Evolutionary conservation across 371 early-diverging fungal species (phyloP), one percentile per base, ranked within the genome.

Genomic region (Funneliformis caledonium): DNA sequence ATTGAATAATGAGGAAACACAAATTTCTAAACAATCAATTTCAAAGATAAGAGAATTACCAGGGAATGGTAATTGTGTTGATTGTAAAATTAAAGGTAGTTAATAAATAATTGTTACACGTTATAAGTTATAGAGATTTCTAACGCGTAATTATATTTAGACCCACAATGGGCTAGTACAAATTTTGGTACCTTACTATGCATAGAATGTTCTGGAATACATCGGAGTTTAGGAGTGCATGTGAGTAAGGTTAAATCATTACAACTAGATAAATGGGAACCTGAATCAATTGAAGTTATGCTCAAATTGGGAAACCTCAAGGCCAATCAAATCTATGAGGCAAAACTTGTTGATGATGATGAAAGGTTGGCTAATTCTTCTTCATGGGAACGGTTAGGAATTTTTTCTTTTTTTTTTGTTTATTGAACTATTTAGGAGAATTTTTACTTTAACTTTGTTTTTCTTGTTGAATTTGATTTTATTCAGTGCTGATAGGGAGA

Each of bases 181-280:
- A 97, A 96, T 78, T 91, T 97, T 77, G 99, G 99, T 31, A 90
- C 94, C 7, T 89, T 98, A 64, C 85, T 99, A 60, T 99, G 99
- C 84, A 96, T 99, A 45, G 96, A 96, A 74, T 99, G 99, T 85
- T 97, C 98, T 26, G 98, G 99, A 31, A 92, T 96, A 47, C 99
- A 99, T 86, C 93, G 99, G 81, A 96, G 97, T 52, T 86, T 98
- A 14, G 99, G 99, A 11, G 94, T 96, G 4, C 96, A 97, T 83
- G 90, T 96, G 22, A 93, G 94, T 82, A 96, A 96, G 86, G 95
- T 97, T 43, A 88, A 95, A 77, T 96, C 96, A 0, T 85, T 97
- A 52, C 89, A 89, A 22, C 85, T 98, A 62, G 98, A 98, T 85
- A 92, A 94, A 76, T 97, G 96, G 97, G 96, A 96, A 77, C 87